Evolutionary conservation across 805 yeast species (phyloP).

Genomic region (Candida chilensis): DNA sequence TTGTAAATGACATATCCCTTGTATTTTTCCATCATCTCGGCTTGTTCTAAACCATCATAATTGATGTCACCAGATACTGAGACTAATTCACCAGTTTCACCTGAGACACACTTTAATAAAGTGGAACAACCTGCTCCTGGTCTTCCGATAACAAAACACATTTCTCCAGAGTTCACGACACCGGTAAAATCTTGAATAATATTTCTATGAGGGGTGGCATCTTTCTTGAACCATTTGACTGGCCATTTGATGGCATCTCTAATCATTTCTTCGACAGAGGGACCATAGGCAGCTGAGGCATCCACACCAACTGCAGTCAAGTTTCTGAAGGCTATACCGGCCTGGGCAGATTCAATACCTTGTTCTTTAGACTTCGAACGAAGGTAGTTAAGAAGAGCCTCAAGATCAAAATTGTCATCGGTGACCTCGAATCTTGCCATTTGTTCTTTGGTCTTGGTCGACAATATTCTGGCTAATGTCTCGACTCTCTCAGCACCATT

Average conservation of each 20-base stretch:
- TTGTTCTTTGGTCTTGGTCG: constrained; percentile 37
- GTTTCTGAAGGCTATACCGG: constrained; percentile 40
- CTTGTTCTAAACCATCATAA: constrained; percentile 40
- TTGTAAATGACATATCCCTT: constrained; percentile 42
- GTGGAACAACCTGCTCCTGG: constrained; percentile 66
- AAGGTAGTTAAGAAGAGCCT: constrained; percentile 29
- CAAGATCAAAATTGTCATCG: constrained; percentile 35
- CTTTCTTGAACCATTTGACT: constrained; percentile 16
- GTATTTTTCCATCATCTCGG: constrained; percentile 35
- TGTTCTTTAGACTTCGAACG: constrained; percentile 8
- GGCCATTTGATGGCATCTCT: constrained; percentile 21
- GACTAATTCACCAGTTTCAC: constrained; percentile 28
- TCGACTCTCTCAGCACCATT: constrained; percentile 25
- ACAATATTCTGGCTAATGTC: constrained; percentile 39
- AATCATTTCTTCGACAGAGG: constrained; percentile 32
- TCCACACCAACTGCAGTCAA: constrained; percentile 40
- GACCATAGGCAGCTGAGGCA: constrained; percentile 43
- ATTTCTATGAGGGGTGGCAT: constrained; percentile 16
- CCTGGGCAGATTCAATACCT: constrained; percentile 36
- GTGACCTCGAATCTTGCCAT: constrained; percentile 34
- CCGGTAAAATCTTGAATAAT: constrained; percentile 32
- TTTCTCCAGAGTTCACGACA: constrained; percentile 40
- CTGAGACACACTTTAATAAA: constrained; percentile 32
- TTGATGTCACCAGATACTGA: constrained; percentile 26
- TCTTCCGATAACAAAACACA: constrained; percentile 43